phyloP scores from a whole-genome alignment of 345 rosid species.

The Angophora floribunda region DNA sequence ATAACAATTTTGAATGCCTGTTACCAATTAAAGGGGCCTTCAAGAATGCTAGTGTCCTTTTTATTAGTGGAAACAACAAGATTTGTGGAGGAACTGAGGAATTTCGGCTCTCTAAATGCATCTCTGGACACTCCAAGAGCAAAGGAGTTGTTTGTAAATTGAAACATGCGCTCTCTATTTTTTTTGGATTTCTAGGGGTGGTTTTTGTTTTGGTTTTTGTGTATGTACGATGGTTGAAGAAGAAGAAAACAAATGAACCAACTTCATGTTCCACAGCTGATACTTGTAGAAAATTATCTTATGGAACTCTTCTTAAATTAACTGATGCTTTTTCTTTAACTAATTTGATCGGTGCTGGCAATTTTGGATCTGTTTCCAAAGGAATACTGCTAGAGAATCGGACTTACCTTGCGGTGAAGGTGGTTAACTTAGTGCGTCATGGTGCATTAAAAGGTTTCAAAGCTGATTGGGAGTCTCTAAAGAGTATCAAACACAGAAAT shows the following conservation, averaged over 20 bases:
- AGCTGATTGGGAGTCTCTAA: too few species aligned
- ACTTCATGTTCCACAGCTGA: too few species aligned
- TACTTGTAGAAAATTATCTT: too few species aligned
- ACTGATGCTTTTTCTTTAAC: too few species aligned
- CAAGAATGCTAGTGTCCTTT: constrained; percentile 2
- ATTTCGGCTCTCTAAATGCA: not conserved
- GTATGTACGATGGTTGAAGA: not conserved
- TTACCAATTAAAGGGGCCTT: constrained; percentile 13
- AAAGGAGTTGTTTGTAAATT: not conserved
- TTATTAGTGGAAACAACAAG: constrained; percentile 6
- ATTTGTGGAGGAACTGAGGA: constrained; percentile 11
- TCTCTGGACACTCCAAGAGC: not conserved
- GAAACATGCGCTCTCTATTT: not conserved
- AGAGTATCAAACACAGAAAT: too few species aligned
- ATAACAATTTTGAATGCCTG: constrained; percentile 8
- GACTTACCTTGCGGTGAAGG: too few species aligned
- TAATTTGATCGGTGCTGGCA: too few species aligned
- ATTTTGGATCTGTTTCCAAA: too few species aligned
- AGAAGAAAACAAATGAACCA: not conserved
- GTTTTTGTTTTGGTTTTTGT: not conserved
- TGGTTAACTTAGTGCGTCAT: too few species aligned
- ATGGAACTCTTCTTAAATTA: too few species aligned
- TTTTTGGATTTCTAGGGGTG: not conserved
- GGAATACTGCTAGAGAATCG: too few species aligned
- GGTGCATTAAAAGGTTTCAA: too few species aligned